phyloP scores from a whole-genome alignment of 805 yeast species.

The Candida patagonica region DNA sequence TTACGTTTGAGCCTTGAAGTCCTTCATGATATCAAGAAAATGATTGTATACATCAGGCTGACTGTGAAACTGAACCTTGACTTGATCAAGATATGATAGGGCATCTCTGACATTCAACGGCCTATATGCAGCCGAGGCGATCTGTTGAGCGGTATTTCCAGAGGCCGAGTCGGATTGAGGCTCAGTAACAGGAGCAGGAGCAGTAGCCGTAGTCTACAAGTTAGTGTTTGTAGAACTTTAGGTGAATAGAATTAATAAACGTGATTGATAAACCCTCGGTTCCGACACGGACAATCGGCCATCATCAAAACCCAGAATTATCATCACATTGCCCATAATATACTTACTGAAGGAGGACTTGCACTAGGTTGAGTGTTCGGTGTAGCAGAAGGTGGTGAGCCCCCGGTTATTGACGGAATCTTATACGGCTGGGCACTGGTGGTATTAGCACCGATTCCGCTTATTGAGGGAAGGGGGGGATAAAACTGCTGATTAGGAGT shows the following conservation, averaged over 20 bases:
- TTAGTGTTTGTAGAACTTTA: background rate
- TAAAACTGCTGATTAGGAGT: slow-evolving; percentile 18
- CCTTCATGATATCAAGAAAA: slow-evolving; percentile 97
- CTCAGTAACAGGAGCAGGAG: background rate
- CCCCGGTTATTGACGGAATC: slow-evolving; percentile 16
- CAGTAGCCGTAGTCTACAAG: background rate
- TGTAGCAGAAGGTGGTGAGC: background rate
- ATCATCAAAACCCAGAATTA: too few relatives aligned
- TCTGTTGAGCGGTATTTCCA: slow-evolving; percentile 15
- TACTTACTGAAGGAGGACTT: too few relatives aligned
- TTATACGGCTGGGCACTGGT: slow-evolving; percentile 10
- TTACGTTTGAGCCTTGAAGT: slow-evolving; percentile 84
- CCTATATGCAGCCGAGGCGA: slow-evolving; percentile 28
- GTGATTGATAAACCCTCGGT: too few relatives aligned
- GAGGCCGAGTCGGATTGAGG: background rate
- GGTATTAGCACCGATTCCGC: slow-evolving; percentile 17
- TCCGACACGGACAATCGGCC: too few relatives aligned
- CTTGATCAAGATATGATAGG: slow-evolving; percentile 88
- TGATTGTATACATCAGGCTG: slow-evolving; percentile 96
- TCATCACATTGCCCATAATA: too few relatives aligned
- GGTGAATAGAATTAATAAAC: too few relatives aligned
- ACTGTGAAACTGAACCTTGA: slow-evolving; percentile 79
- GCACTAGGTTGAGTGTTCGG: slow-evolving; percentile 1
- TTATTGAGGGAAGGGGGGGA: slow-evolving; percentile 24
- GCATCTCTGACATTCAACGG: slow-evolving; percentile 97